These are phyloP conservation scores for Hemerocallis citrina DNA, from an alignment of 106 monocot species.

Conservation along the genomic window DNA sequence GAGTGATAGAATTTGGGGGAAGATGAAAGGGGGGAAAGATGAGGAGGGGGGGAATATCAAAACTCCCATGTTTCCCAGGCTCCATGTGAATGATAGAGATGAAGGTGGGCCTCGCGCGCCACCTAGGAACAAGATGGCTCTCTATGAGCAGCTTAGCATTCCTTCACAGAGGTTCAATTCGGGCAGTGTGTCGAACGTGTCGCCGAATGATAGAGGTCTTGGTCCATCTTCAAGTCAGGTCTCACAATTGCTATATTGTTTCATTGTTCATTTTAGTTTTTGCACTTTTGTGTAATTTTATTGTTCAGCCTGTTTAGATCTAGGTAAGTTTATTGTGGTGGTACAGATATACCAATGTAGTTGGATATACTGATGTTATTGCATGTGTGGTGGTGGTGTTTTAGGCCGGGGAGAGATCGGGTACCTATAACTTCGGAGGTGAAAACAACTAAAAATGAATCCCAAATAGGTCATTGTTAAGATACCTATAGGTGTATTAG, in stretches of 20 bases:
- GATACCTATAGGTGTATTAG: no score
- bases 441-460: no score
- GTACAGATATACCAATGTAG: neutral
- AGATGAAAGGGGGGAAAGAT: conserved; percentile 39
- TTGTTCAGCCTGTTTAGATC: neutral
- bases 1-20: neutral
- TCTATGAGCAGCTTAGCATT: conserved; percentile 83
- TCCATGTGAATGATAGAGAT: conserved; percentile 82
- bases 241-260: neutral
- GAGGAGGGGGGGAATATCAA: conserved; percentile 30
- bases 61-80: conserved; percentile 83
- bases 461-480: no score
- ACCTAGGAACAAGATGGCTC: conserved; percentile 98
- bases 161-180: conserved; percentile 63
- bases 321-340: neutral
- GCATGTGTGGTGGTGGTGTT: neutral
- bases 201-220: conserved; percentile 10
- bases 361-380: neutral
- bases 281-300: neutral
- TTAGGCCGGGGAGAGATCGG: neutral
- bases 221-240: conserved; percentile 51
- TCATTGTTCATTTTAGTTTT: neutral
- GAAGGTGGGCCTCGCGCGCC: conserved; percentile 87
- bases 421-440: neutral
- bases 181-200: neutral